Evolutionary conservation across 306 rosid species (phyloP).

Genomic region (Inga oerstediana): DNA sequence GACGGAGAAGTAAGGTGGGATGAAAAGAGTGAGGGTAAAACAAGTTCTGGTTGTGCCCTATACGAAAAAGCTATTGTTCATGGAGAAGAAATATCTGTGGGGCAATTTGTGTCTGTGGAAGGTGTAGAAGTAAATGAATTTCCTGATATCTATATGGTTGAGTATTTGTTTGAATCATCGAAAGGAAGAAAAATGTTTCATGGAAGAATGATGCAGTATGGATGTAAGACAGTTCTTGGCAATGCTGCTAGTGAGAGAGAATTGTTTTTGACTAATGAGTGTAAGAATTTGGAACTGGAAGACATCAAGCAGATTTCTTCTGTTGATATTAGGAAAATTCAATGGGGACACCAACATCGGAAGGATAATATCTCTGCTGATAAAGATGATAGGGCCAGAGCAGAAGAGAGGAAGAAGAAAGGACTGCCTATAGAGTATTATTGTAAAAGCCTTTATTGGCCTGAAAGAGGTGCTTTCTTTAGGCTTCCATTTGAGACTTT

Average conservation of each 20-base stretch:
- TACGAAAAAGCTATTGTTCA: constrained; percentile 55
- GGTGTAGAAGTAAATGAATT: constrained; percentile 52
- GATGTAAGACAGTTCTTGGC: constrained; percentile 86
- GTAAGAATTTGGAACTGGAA: constrained; percentile 59
- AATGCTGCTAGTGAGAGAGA: constrained; percentile 88
- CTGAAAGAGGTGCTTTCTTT: constrained; percentile 86
- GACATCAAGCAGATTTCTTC: constrained; percentile 52
- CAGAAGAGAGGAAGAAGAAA: constrained; percentile 85
- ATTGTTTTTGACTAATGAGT: constrained; percentile 81
- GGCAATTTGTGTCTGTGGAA: constrained; percentile 72
- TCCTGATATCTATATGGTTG: constrained; percentile 69
- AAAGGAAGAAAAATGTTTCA: constrained; percentile 77
- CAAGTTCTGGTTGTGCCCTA: constrained; percentile 56
- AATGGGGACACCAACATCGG: constrained; percentile 84
- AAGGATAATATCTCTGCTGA: constrained; percentile 61
- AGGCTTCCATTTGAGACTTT: constrained; percentile 60
- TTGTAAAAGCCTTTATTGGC: constrained; percentile 87
- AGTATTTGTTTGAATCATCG: constrained; percentile 79
- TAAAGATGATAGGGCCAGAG: constrained; percentile 65
- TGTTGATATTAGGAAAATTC: constrained; percentile 50
- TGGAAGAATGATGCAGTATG: constrained; percentile 76
- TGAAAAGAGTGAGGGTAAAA: constrained; percentile 59
- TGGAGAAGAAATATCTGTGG: constrained; percentile 70
- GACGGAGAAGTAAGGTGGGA: constrained; percentile 67
- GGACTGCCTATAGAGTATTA: constrained; percentile 74